Base-by-base conservation (phyloP, 352 stramenopile species). In the Stramenopiles sp. region DNA sequence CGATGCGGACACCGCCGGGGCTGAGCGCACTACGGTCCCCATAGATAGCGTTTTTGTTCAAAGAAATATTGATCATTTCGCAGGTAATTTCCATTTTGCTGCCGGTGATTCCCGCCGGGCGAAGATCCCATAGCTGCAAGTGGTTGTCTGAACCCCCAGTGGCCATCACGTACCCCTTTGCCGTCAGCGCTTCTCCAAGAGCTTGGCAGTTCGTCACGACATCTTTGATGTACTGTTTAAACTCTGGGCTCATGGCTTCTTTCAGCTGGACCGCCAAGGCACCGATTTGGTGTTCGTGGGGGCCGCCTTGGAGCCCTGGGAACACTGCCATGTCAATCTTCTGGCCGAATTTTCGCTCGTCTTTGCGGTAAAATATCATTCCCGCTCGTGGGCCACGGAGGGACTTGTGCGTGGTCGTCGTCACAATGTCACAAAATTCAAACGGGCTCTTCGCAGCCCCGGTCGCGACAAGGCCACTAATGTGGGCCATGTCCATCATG, bases 401-500 rank as follows among this genome's bases (percentile, higher is more conserved):
- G 34, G 85, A 95, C 87, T 99, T 99, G 88, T 99, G 95, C 4
- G 95, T 99, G 35, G 95, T 99, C 73, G 93, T 99, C 30, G 95
- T 99, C 1, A 99, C 95, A 30, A 99, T 86, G 84, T 99, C 95
- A 75, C 92, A 97, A 84, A 95, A 96, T 49, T 97, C 85, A 81
- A 99, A 99, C 4, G 95, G 95, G 82, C 83, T 95, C 3, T 81
- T 81, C 78, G 92, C 91, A 80, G 98, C 92, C 49, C 86, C 79
- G n/a, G 93, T 97, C 32, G 88, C 94, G 0, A 99, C 93, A 25
- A 99, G 86, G 68, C 95, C 95, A 68, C 86, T 96, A 84, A 98
- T 98, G 83, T 99, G 95, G 2, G 95, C 95, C 94, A 99, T 99
- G 82, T 99, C 95, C 80, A 94, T 97, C 87, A 99, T 96, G 32